Evolutionary conservation across 2,329 filamentous ascomycete species (phyloP), one percentile per base, ranked within the genome.

Genomic region (Rutstroemia sp.): DNA sequence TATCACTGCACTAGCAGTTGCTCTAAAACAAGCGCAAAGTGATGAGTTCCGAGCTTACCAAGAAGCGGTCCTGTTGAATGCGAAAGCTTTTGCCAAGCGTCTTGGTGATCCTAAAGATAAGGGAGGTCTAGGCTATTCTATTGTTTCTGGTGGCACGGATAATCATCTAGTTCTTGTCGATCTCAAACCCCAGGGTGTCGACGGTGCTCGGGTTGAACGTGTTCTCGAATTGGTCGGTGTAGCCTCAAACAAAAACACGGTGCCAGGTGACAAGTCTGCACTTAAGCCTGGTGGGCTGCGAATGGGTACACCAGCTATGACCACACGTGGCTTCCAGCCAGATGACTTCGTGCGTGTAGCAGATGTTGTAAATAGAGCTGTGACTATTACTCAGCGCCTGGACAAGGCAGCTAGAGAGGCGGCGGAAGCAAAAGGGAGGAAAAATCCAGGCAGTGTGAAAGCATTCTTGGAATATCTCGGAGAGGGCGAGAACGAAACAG

Each of bases 241-340:
- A 52, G 94, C 94, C n/a, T 88, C 89, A 70, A 99, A 99, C 80
- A 99, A 99, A 81, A 99, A 99, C 77, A 96, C 94, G 7, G 92
- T 96, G 0, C 94, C 94, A 1, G 94, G 92, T 45, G 94, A 99
- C 75, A 89, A 87, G 70, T 96, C 91, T 0, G 94, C 94, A 1
- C 82, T 99, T 69, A 89, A 92, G 62, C 94, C 94, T 14, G 92
- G 92, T 63, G 94, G 94, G 61, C 80, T 99, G 62, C 87, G 94
- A 63, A 92, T 99, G 75, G 94, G 94, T 56, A 94, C 92, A 0
- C 94, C 94, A 0, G 94, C 94, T 64, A 99, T 99, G 94, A 97
- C 94, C 21, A 96, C 90, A 17, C 84, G 94, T 59, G 94, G 92
- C n/a, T 92, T 99, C 72, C 82, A 80, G 64, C 86, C 92, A 67